Evolutionary conservation across 2,329 filamentous ascomycete genomes (phyloP).

Genomic region (Claviceps paspali): DNA sequence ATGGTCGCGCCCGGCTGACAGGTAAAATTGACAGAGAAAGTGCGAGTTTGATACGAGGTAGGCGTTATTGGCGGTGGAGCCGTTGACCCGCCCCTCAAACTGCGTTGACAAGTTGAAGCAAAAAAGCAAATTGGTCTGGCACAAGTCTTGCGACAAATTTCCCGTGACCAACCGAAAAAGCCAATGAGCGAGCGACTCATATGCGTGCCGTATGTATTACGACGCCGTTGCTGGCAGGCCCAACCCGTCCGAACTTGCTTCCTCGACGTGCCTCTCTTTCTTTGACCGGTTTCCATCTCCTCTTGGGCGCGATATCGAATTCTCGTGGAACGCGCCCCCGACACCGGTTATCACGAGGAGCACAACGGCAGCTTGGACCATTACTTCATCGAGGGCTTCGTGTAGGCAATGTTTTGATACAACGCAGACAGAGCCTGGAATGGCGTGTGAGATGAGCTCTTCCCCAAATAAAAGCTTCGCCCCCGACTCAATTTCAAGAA

Average conservation of each 20-base stretch:
- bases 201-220: background rate
- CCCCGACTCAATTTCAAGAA: constrained; percentile 1
- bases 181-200: background rate
- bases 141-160: background rate
- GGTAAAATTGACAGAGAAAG: too few species aligned
- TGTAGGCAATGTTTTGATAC: background rate
- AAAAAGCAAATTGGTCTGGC: background rate
- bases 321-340: background rate
- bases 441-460: background rate
- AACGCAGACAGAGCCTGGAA: background rate
- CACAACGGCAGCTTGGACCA: background rate
- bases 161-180: background rate
- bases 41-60: too few species aligned
- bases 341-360: background rate
- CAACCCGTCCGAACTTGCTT: background rate
- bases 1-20: too few species aligned
- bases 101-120: too few species aligned
- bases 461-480: background rate
- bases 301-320: background rate
- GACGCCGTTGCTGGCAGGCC: background rate
- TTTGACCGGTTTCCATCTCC: background rate
- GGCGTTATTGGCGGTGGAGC: too few species aligned
- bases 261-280: background rate
- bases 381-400: background rate
- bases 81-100: background rate